These are phyloP conservation scores for Curvularia spicifera DNA, from an alignment of 2,329 filamentous ascomycete species.

Conservation along the genomic window DNA sequence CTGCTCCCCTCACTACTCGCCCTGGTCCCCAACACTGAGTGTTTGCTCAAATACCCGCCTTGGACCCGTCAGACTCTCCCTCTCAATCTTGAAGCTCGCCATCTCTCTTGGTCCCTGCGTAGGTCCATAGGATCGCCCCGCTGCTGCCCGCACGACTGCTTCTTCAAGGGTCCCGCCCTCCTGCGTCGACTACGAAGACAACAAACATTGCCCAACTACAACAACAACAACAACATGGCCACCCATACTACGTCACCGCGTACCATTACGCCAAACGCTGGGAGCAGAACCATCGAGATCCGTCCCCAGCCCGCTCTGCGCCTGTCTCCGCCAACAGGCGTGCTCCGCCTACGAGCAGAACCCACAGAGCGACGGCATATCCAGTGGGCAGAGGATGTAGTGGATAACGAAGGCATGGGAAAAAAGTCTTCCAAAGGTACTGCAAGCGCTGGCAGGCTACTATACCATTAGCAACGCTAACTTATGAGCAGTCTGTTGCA, in stretches of 20 bases:
- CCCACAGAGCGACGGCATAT: conserved; percentile 66
- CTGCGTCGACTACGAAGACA: conserved; percentile 64
- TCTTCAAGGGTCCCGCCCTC: conserved; percentile 66
- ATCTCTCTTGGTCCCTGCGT: conserved; percentile 24
- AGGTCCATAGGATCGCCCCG: conserved; percentile 23
- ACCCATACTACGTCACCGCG: conserved; percentile 27
- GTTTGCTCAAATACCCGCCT: conserved; percentile 8
- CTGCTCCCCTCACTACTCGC: conserved; percentile 10
- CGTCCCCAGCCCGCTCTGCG: conserved; percentile 43
- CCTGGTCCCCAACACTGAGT: conserved; percentile 17
- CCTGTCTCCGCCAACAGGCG: conserved; percentile 44
- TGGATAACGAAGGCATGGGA: conserved; percentile 94
- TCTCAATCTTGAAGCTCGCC: conserved; percentile 10
- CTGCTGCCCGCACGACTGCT: conserved; percentile 12
- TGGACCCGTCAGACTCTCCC: conserved; percentile 14
- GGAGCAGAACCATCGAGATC: conserved; percentile 34
- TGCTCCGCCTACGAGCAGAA: conserved; percentile 52
- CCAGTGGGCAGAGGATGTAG: conserved; percentile 88
- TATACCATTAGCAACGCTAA: not conserved
- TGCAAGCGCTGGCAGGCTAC: not conserved
- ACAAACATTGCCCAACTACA: not conserved
- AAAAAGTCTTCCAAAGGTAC: conserved; percentile 93
- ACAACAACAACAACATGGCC: conserved; percentile 56
- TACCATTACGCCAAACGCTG: conserved; percentile 28
- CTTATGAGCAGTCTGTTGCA: conserved; percentile 81